Evolutionary conservation across 1,284 basidiomycete species (phyloP), one percentile per base, ranked within the genome.

Genomic region (Filobasidium uniguttulatum): DNA sequence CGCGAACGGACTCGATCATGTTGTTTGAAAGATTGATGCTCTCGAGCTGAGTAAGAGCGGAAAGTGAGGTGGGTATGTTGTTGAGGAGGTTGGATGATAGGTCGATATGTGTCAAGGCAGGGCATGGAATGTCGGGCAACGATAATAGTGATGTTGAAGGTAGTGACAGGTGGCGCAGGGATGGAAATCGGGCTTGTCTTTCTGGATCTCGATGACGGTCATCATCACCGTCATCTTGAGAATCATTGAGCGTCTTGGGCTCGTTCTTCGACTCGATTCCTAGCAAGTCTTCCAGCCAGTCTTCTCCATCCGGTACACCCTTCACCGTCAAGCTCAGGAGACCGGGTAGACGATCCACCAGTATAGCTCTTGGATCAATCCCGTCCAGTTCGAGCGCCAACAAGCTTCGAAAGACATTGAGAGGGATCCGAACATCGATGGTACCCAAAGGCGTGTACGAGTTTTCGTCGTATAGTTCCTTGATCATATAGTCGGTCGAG

Each of bases 1-100:
- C 86, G 3, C 91, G 76, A 15, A 96, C 83, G 5, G 90, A 91
- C 60, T 93, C 89, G 58, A 98, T 90, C 77, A 97, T 84, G 72
- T 98, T 97, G 68, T 90, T 83, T 15, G 84, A 77, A 17, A 98
- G 77, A 68, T 94, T 93, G 60, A 98, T 81, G 28, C 83, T 85
- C 38, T 78, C 70, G 43, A 97, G 83, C 54, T 80, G 82, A 60
- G 81, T 79, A 7, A 96, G 76, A 0, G 73, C 63, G 5, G 80
- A 77, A 17, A 97, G 75, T 0, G 65, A 59, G 1, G 62, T 41
- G 0, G 68, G 67, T 6, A 97, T 74, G 0, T 75, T 69, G 25
- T 74, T 69, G 5, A 97, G 78, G 2, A 94, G 76, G 28, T 85
- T 90, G 53, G 81, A 81, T 1, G 86, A 89, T 9, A 91, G 74